Evolutionary conservation across 371 early-diverging fungal species (phyloP).

Genomic region (Saksenaea vasiformis): DNA sequence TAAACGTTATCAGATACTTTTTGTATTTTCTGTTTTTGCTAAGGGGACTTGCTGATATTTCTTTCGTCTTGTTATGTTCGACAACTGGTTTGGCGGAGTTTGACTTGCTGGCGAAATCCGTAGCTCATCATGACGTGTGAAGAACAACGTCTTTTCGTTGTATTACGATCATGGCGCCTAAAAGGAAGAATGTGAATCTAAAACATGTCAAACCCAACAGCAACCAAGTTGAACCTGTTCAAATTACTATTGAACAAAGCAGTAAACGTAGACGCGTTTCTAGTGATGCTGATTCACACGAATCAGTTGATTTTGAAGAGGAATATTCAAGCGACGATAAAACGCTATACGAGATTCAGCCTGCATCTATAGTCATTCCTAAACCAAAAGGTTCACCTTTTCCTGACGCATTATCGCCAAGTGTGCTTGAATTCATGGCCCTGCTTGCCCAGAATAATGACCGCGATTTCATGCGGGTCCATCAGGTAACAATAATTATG

Average conservation of each 20-base stretch:
- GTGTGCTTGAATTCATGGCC: constrained; percentile 49
- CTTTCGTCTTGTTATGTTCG: not conserved
- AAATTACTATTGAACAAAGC: not conserved
- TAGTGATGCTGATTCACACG: not conserved
- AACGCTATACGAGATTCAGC: constrained; percentile 26
- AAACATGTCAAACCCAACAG: constrained; percentile 11
- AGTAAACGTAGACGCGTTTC: not conserved
- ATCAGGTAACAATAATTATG: constrained; percentile 16
- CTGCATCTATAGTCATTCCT: constrained; percentile 35
- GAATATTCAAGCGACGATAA: constrained; percentile 20
- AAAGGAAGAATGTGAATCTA: not conserved
- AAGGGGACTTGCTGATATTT: too few species aligned
- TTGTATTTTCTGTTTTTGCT: not conserved
- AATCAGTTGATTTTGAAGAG: constrained; percentile 12
- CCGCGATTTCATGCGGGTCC: constrained; percentile 51
- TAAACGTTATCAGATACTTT: too few species aligned
- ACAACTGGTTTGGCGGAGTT: not conserved
- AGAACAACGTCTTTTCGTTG: not conserved
- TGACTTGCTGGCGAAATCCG: not conserved
- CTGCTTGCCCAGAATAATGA: constrained; percentile 54
- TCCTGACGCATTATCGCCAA: constrained; percentile 56
- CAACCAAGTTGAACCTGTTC: constrained; percentile 7
- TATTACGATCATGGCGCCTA: not conserved
- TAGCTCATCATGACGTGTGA: not conserved
- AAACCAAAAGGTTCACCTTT: constrained; percentile 49